These are phyloP conservation scores for Cinchona pubescens DNA, from an alignment of 257 asterid genomes.

Conservation along the genomic window DNA sequence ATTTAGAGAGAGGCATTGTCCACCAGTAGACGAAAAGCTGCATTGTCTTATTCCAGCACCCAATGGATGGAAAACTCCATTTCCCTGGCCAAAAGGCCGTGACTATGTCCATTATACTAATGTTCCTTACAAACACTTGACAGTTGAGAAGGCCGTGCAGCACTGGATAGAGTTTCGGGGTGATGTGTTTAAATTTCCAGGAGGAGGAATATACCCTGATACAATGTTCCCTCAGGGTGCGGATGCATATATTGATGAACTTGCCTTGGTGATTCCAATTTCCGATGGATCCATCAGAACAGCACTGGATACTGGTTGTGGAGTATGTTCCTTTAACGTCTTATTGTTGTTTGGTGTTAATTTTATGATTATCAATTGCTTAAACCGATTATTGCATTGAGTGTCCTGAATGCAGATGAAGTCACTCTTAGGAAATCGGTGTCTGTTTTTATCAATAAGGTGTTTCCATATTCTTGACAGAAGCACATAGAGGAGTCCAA, in stretches of 20 bases:
- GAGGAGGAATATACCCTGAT: no score
- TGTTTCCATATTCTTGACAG: background rate
- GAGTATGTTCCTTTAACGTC: constrained; percentile 48
- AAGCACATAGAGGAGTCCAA: background rate
- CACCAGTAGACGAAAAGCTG: constrained; percentile 67
- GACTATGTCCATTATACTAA: constrained; percentile 83
- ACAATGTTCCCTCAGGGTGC: constrained; percentile 97
- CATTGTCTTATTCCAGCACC: constrained; percentile 86
- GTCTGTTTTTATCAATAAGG: background rate
- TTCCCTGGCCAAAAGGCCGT: constrained; percentile 96
- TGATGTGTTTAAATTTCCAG: constrained; percentile 81
- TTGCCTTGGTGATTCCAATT: constrained; percentile 68
- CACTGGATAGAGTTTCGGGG: constrained; percentile 87
- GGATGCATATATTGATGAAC: constrained; percentile 78
- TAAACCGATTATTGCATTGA: no score
- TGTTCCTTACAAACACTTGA: constrained; percentile 78
- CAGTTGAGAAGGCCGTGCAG: constrained; percentile 86
- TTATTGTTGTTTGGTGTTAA: background rate
- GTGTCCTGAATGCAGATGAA: background rate
- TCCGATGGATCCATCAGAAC: constrained; percentile 72
- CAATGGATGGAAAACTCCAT: constrained; percentile 68
- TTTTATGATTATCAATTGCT: background rate
- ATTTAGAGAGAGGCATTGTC: constrained; percentile 91
- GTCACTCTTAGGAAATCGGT: background rate
- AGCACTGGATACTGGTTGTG: constrained; percentile 92